phyloP scores from a whole-genome alignment of 2,329 filamentous ascomycete genomes.

The Exophiala phaeomuriformis region DNA sequence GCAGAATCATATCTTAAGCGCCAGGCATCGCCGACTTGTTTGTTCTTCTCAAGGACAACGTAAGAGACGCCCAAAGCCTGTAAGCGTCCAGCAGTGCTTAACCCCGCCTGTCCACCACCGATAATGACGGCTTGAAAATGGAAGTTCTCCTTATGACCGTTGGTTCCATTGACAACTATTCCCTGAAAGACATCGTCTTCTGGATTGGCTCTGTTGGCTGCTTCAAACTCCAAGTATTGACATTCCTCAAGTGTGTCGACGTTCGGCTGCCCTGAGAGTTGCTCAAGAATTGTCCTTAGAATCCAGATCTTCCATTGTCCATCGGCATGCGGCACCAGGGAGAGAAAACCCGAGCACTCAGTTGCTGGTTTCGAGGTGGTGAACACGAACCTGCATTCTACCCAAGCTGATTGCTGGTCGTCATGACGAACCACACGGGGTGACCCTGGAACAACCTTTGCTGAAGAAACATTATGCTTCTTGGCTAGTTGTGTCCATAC shows the following conservation, averaged over 20 bases:
- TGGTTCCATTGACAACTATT: neutral
- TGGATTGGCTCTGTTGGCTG: too few species aligned
- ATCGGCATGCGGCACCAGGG: constrained; percentile 10
- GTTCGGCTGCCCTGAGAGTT: constrained; percentile 13
- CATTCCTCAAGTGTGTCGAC: neutral
- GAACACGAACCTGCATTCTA: constrained; percentile 16
- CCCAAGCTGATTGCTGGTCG: constrained; percentile 9
- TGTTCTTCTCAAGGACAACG: constrained; percentile 40
- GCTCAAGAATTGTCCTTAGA: constrained; percentile 26
- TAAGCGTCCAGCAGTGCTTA: constrained; percentile 40
- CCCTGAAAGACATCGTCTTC: too few species aligned
- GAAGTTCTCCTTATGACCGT: neutral
- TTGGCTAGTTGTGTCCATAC: constrained; percentile 21
- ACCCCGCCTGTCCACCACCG: constrained; percentile 41
- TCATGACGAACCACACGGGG: constrained; percentile 1
- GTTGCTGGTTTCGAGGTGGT: constrained; percentile 4
- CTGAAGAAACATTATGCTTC: neutral
- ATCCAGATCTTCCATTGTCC: constrained; percentile 29
- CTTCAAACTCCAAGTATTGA: neutral
- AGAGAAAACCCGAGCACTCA: constrained; percentile 10
- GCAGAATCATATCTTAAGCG: constrained; percentile 41
- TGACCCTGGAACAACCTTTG: constrained; percentile 2
- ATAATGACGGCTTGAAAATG: constrained; percentile 31
- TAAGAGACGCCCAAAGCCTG: constrained; percentile 39
- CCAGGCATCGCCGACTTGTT: constrained; percentile 43